phyloP scores from a whole-genome alignment of 805 yeast genomes.

The Suhomyces kilbournensis region DNA sequence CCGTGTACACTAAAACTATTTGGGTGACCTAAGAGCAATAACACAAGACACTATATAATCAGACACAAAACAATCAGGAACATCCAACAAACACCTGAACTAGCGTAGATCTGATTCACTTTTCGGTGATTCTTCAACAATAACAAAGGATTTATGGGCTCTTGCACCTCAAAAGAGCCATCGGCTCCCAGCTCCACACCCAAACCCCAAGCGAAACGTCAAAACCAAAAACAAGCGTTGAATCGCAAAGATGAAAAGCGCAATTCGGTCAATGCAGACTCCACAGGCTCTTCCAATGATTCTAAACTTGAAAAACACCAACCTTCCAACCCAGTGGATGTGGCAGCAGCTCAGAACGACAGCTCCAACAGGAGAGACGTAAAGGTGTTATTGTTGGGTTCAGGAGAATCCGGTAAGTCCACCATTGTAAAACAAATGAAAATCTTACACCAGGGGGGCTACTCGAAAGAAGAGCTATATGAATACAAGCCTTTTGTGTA shows the following conservation, averaged over 20 bases:
- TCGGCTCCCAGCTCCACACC: slow-evolving; percentile 1
- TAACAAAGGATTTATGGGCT: slow-evolving; percentile 5
- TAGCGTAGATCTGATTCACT: background rate
- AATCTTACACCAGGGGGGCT: slow-evolving; percentile 71
- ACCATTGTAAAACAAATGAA: slow-evolving; percentile 82
- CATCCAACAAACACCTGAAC: background rate
- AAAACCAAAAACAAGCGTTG: slow-evolving; percentile 13
- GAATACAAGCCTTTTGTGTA: slow-evolving; percentile 79
- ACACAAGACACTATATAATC: too few relatives aligned
- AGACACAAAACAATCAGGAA: background rate
- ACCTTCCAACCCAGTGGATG: background rate
- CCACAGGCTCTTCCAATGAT: slow-evolving; percentile 11
- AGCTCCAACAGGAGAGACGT: slow-evolving; percentile 40
- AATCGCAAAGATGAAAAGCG: slow-evolving; percentile 5
- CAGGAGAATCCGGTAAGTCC: slow-evolving; percentile 85
- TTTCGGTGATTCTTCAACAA: background rate
- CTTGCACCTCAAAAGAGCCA: slow-evolving; percentile 13
- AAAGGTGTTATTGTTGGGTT: slow-evolving; percentile 76
- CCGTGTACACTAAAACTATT: too few relatives aligned
- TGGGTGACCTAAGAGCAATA: too few relatives aligned
- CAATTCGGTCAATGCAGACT: slow-evolving; percentile 6
- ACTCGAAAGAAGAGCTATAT: slow-evolving; percentile 62
- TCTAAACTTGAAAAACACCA: background rate
- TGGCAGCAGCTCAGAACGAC: slow-evolving; percentile 2
- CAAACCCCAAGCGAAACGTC: slow-evolving; percentile 10